phyloP scores from a whole-genome alignment of 768 basidiomycete species.

The Rhodotorula sphaerocarpa region DNA sequence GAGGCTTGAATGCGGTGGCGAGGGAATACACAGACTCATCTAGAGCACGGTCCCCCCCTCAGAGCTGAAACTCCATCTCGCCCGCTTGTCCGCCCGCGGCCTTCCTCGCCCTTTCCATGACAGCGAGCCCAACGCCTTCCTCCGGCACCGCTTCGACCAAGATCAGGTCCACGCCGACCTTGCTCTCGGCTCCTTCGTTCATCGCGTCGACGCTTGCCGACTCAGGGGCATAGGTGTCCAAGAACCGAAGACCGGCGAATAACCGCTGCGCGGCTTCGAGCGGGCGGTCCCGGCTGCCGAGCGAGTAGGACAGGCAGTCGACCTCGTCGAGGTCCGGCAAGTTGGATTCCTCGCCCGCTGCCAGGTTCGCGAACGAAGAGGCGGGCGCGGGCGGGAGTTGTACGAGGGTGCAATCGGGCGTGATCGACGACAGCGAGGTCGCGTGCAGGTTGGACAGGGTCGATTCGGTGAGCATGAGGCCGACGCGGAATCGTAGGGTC shows the following conservation, averaged over 20 bases:
- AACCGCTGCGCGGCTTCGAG: constrained; percentile 66
- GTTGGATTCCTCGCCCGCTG: constrained; percentile 12
- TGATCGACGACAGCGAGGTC: neutral
- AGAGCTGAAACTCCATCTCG: constrained; percentile 3
- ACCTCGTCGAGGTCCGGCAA: constrained; percentile 8
- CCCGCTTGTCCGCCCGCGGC: constrained; percentile 56
- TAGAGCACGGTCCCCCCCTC: neutral
- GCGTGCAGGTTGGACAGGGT: constrained; percentile 41
- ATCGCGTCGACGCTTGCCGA: neutral
- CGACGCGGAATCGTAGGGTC: constrained; percentile 49
- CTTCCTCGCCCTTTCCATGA: constrained; percentile 89
- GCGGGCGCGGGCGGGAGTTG: neutral
- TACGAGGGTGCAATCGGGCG: neutral
- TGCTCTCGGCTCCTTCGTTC: constrained; percentile 40
- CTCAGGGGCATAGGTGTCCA: constrained; percentile 50
- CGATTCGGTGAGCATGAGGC: constrained; percentile 61
- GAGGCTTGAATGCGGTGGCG: neutral
- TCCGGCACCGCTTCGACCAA: constrained; percentile 76
- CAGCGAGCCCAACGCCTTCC: constrained; percentile 72
- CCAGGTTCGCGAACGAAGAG: constrained; percentile 33
- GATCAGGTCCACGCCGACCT: constrained; percentile 66
- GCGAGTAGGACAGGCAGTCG: constrained; percentile 33
- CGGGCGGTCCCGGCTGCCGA: constrained; percentile 44
- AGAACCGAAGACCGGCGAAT: constrained; percentile 74
- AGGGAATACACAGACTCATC: neutral